A percentile compares a stretch with the other conserved stretches of the same genome.
Conservation (phyloP, 805 yeast genomes). For the Hanseniaspora mollemarum region DNA sequence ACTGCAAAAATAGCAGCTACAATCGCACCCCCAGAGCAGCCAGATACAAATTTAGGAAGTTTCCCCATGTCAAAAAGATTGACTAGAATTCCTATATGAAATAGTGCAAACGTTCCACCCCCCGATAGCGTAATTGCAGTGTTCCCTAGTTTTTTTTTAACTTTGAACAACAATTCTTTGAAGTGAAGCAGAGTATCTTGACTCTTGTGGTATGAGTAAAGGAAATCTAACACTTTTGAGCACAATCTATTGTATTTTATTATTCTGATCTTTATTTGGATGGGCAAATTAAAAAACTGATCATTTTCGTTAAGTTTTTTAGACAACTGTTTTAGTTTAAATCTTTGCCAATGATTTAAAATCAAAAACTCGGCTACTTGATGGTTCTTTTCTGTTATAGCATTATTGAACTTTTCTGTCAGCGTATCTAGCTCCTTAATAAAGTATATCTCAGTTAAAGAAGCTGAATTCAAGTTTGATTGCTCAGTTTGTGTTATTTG, state of each 20-base stretch:
- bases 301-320: slow-evolving; percentile 3
- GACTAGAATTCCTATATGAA: slow-evolving; percentile 84
- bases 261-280: slow-evolving; percentile 4
- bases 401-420: background rate
- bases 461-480: background rate
- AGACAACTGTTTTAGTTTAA: slow-evolving; percentile 9
- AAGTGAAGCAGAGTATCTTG: background rate
- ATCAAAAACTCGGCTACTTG: slow-evolving; percentile 2
- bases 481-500: background rate
- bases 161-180: slow-evolving; percentile 30
- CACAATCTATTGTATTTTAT: slow-evolving; percentile 3
- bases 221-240: background rate
- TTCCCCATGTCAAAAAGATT: slow-evolving; percentile 63
- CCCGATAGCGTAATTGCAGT: slow-evolving; percentile 93
- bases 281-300: slow-evolving; percentile 8
- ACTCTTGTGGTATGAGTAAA: background rate
- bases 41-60: slow-evolving; percentile 79
- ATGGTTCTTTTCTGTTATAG: background rate
- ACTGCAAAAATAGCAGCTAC: slow-evolving; percentile 81
- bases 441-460: slow-evolving; percentile 6
- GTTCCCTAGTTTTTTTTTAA: slow-evolving; percentile 83
- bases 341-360: slow-evolving; percentile 15
- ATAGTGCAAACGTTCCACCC: slow-evolving; percentile 86
- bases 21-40: slow-evolving; percentile 93
- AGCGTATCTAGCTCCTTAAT: slow-evolving; percentile 2